Percentiles rank a stretch among this genome's conserved stretches.
These are phyloP conservation scores for Chlamydomonas urium DNA, from an alignment of 139 green algal genomes.

Conservation along the genomic window DNA sequence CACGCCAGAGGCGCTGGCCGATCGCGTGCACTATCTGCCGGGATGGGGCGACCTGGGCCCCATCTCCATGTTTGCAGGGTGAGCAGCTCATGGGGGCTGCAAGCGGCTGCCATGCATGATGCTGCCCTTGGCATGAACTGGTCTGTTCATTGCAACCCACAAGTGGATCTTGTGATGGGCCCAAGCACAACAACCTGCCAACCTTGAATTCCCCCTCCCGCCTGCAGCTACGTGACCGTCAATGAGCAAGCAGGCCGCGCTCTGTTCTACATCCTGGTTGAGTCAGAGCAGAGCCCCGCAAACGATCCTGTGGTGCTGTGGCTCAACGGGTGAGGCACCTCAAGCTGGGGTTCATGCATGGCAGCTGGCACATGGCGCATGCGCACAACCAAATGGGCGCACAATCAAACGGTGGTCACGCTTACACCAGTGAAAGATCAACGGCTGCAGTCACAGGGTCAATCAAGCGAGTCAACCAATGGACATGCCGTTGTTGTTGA, in stretches of 20 bases:
- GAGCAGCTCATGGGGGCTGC: not conserved
- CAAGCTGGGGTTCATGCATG: no score
- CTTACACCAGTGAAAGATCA: no score
- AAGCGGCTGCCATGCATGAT: not conserved
- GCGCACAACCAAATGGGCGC: no score
- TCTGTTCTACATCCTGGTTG: conserved; percentile 71
- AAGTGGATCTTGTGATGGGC: not conserved
- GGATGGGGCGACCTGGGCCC: not conserved
- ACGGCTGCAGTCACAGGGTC: no score
- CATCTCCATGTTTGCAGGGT: conserved; percentile 20
- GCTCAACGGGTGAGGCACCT: conserved; percentile 74
- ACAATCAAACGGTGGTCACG: no score
- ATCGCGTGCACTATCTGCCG: conserved; percentile 2
- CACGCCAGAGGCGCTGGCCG: not conserved
- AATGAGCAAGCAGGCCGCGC: conserved; percentile 57
- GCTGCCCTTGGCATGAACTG: not conserved
- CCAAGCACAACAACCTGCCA: not conserved
- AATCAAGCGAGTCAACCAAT: no score
- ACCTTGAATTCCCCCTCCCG: no score
- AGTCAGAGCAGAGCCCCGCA: conserved; percentile 21
- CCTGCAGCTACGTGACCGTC: conserved; percentile 82
- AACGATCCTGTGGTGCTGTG: conserved; percentile 63
- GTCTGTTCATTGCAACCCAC: not conserved
- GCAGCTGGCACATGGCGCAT: no score
- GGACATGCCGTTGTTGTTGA: no score